phyloP scores from a whole-genome alignment of 2,329 filamentous ascomycete genomes.

The Claviceps pazoutovae region DNA sequence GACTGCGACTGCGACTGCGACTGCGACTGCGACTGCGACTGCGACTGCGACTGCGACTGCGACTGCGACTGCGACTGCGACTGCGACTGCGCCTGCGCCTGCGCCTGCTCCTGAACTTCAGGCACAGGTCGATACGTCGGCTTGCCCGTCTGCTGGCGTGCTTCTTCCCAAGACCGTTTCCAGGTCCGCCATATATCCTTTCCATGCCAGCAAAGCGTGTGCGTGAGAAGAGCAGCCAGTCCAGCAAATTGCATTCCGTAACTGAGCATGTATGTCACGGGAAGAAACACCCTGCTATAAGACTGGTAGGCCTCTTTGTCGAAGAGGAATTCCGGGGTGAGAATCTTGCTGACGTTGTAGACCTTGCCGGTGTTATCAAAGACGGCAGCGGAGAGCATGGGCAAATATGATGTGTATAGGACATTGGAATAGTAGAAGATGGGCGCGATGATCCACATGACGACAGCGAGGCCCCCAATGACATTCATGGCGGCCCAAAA shows the following conservation, averaged over 20 bases:
- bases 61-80: constrained; percentile 9
- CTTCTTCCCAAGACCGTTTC: constrained; percentile 53
- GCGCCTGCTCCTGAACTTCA: constrained; percentile 4
- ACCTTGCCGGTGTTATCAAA: constrained; percentile 73
- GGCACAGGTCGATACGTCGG: constrained; percentile 38
- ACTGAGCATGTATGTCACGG: constrained; percentile 76
- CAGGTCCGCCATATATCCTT: constrained; percentile 69
- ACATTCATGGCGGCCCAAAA: constrained; percentile 84
- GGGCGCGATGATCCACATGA: constrained; percentile 76
- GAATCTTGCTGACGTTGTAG: constrained; percentile 69
- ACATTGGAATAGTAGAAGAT: constrained; percentile 70
- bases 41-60: constrained; percentile 1
- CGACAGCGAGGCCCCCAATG: constrained; percentile 61
- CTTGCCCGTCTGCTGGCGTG: constrained; percentile 31
- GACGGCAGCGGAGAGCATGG: constrained; percentile 69
- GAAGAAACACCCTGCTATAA: constrained; percentile 76
- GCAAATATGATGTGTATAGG: constrained; percentile 73
- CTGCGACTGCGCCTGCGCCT: constrained; percentile 5
- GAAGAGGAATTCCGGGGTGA: constrained; percentile 66
- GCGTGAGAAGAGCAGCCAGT: constrained; percentile 63
- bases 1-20: too few relatives aligned
- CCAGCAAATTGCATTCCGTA: constrained; percentile 80
- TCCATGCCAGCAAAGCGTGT: constrained; percentile 75
- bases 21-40: too few relatives aligned
- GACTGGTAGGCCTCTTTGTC: constrained; percentile 60